These are phyloP conservation scores for Panicum hallii DNA, from an alignment of 202 grass and related monocot genomes.

Conservation along the genomic window DNA sequence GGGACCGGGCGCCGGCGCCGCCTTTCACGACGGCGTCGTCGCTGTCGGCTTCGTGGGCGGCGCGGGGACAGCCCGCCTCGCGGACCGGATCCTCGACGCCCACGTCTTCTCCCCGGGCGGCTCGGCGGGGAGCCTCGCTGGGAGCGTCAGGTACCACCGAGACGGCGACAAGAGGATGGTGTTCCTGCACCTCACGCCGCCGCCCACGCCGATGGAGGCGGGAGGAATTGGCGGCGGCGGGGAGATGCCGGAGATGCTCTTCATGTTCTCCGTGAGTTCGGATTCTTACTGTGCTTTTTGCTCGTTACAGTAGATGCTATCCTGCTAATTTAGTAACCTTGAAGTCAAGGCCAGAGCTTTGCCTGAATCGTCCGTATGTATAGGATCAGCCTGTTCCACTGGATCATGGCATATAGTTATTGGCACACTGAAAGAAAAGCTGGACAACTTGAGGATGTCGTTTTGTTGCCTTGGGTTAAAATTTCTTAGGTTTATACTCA, in stretches of 20 bases:
- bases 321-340: not conserved
- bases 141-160: slow-evolving; percentile 68
- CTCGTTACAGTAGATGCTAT: not conserved
- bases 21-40: slow-evolving; percentile 68
- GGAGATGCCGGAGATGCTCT: slow-evolving; percentile 78
- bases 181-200: slow-evolving; percentile 70
- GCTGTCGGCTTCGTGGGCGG: slow-evolving; percentile 77
- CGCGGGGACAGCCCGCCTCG: slow-evolving; percentile 56
- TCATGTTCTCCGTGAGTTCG: slow-evolving; percentile 91
- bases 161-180: slow-evolving; percentile 69
- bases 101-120: slow-evolving; percentile 70
- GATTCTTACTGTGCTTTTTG: slow-evolving; percentile 12
- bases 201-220: slow-evolving; percentile 41
- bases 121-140: slow-evolving; percentile 51
- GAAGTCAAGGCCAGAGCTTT: not conserved
- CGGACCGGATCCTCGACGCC: slow-evolving; percentile 81
- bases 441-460: not conserved
- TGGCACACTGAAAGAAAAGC: not conserved
- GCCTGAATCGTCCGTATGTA: not conserved
- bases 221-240: slow-evolving; percentile 3
- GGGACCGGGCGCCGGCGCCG: slow-evolving; percentile 1
- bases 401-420: not conserved
- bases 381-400: not conserved
- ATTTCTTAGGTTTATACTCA: not conserved
- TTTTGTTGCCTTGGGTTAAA: not conserved